Conservation (phyloP, 2,329 filamentous ascomycete species). For the Neonectria punicea region DNA sequence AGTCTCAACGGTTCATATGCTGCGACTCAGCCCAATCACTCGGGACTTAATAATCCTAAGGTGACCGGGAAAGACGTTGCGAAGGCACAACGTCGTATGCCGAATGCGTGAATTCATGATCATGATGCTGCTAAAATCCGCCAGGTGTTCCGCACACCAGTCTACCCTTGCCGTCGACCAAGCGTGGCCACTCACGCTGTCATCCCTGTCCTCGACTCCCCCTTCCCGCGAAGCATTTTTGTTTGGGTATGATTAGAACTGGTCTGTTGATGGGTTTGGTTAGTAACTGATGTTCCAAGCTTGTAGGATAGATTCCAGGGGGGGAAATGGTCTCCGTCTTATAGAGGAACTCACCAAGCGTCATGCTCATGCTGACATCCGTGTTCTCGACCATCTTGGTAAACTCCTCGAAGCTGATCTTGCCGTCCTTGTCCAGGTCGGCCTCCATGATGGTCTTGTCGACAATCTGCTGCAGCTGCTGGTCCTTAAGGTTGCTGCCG, state of each 20-base stretch:
- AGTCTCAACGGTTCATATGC: neutral
- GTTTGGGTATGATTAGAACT: slow-evolving; percentile 32
- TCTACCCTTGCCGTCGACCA: slow-evolving; percentile 14
- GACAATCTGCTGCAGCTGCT: slow-evolving; percentile 98
- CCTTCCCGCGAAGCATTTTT: slow-evolving; percentile 16
- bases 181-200: slow-evolving; percentile 16
- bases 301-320: neutral
- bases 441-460: slow-evolving; percentile 99
- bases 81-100: slow-evolving; percentile 17
- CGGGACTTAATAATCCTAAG: neutral
- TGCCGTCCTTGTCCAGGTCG: slow-evolving; percentile 93
- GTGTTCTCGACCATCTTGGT: slow-evolving; percentile 99
- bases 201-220: slow-evolving; percentile 8
- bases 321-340: neutral
- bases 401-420: slow-evolving; percentile 99
- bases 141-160: slow-evolving; percentile 31
- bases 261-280: slow-evolving; percentile 28
- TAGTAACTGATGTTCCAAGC: slow-evolving; percentile 14
- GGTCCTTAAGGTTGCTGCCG: slow-evolving; percentile 97
- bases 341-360: slow-evolving; percentile 65
- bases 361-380: slow-evolving; percentile 80
- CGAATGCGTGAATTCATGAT: slow-evolving; percentile 41
- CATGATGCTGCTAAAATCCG: slow-evolving; percentile 39
- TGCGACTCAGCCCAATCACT: neutral
- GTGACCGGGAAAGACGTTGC: neutral